phyloP scores from a whole-genome alignment of 805 yeast genomes.

The Pichia cephalocereana region DNA sequence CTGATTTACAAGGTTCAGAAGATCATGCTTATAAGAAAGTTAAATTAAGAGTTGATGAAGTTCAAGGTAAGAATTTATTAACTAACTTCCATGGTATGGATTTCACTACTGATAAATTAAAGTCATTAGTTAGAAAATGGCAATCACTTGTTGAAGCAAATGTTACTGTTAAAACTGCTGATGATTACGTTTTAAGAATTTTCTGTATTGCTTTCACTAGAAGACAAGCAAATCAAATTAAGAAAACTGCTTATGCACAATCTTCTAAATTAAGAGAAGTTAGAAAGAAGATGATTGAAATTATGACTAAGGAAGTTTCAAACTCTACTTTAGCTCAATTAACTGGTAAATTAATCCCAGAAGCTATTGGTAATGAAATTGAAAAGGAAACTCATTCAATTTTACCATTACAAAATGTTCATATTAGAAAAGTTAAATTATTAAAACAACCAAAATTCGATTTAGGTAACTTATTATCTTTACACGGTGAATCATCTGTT shows the following conservation, averaged over 20 bases:
- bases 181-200: slow-evolving; percentile 93
- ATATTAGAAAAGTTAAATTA: slow-evolving; percentile 97
- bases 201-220: slow-evolving; percentile 98
- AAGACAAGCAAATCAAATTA: slow-evolving; percentile 94
- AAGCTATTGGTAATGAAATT: slow-evolving; percentile 97
- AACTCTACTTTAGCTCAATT: slow-evolving; percentile 93
- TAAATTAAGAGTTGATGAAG: slow-evolving; percentile 97
- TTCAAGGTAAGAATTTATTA: slow-evolving; percentile 95
- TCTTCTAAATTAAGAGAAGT: slow-evolving; percentile 94
- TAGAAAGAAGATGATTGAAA: slow-evolving; percentile 94
- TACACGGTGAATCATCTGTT: slow-evolving; percentile 91
- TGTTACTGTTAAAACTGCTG: slow-evolving; percentile 96
- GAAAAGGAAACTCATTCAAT: slow-evolving; percentile 92
- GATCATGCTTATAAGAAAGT: slow-evolving; percentile 98
- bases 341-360: slow-evolving; percentile 95
- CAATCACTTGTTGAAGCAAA: slow-evolving; percentile 97
- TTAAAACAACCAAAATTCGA: slow-evolving; percentile 99
- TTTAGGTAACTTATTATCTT: slow-evolving; percentile 89
- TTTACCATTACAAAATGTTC: slow-evolving; percentile 97
- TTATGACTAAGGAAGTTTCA: slow-evolving; percentile 93
- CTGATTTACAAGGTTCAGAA: slow-evolving; percentile 97
- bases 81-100: slow-evolving; percentile 99
- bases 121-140: slow-evolving; percentile 98
- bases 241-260: slow-evolving; percentile 97
- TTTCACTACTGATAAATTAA: slow-evolving; percentile 95